Conservation (phyloP, 179 eudicot species). For the Silene coronaria region DNA sequence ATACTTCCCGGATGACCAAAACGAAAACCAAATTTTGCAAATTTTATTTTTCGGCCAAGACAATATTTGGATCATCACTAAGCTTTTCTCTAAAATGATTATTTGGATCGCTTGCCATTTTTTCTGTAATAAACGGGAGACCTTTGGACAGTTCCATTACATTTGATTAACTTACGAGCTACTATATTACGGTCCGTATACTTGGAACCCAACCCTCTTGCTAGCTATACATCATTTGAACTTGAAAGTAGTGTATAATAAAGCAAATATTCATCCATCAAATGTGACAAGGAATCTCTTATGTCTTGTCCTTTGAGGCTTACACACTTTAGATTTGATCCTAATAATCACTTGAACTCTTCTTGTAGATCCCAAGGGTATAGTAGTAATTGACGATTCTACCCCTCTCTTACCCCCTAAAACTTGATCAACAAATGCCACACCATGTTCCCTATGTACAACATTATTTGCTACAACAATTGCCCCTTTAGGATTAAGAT, state of each 20-base stretch:
- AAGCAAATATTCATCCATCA: conserved; percentile 16
- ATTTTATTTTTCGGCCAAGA: too few relatives aligned
- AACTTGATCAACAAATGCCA: conserved; percentile 24
- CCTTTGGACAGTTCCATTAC: too few relatives aligned
- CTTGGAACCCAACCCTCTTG: too few relatives aligned
- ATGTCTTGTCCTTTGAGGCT: conserved; percentile 18
- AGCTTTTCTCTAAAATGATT: too few relatives aligned
- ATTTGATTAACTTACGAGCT: too few relatives aligned
- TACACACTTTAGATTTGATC: conserved; percentile 8
- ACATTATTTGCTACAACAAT: conserved; percentile 24
- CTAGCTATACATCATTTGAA: too few relatives aligned
- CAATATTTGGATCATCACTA: too few relatives aligned
- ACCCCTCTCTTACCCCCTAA: conserved; percentile 24
- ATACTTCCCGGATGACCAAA: too few relatives aligned
- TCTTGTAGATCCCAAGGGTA: conserved; percentile 21
- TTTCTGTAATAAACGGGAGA: too few relatives aligned
- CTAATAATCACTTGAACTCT: conserved; percentile 22
- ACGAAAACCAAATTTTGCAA: too few relatives aligned
- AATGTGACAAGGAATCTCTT: conserved; percentile 32
- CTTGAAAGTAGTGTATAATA: neutral
- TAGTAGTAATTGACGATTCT: conserved; percentile 24
- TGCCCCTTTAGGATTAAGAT: conserved; percentile 24
- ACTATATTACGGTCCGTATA: too few relatives aligned
- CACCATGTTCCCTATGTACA: conserved; percentile 18
- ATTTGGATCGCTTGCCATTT: too few relatives aligned